Conservation (phyloP, 768 basidiomycete species). For the Chiua virens region DNA sequence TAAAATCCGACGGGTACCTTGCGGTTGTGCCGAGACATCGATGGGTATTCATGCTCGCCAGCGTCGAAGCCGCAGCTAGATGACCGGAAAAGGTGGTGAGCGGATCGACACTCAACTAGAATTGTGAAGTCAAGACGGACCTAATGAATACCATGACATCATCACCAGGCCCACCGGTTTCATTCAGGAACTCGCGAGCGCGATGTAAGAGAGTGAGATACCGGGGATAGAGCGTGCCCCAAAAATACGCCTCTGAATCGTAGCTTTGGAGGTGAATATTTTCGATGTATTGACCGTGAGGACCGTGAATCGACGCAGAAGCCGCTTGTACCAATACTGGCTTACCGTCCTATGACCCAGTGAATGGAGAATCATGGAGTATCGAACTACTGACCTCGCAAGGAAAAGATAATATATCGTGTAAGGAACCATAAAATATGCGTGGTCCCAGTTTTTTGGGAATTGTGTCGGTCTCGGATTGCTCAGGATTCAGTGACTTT, state of each 20-base stretch:
- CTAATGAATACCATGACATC: constrained; percentile 87
- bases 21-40: constrained; percentile 92
- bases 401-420: constrained; percentile 89
- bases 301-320: constrained; percentile 39
- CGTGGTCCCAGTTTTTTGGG: constrained; percentile 46
- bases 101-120: background rate
- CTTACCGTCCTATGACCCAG: constrained; percentile 69
- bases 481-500: constrained; percentile 56
- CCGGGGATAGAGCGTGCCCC: constrained; percentile 59
- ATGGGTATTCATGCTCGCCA: constrained; percentile 84
- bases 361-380: background rate
- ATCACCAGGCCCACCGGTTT: constrained; percentile 61
- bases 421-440: constrained; percentile 89
- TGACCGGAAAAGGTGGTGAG: background rate
- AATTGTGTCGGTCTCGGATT: constrained; percentile 22
- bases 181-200: constrained; percentile 69
- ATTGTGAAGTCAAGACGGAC: constrained; percentile 37
- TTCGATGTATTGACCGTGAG: constrained; percentile 25
- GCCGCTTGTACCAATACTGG: constrained; percentile 78
- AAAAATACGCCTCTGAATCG: constrained; percentile 9
- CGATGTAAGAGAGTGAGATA: constrained; percentile 60
- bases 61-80: constrained; percentile 92
- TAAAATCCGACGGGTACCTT: constrained; percentile 88
- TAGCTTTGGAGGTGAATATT: constrained; percentile 13
- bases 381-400: constrained; percentile 63